Percentiles rank a stretch among this genome's conserved stretches.
Evolutionary conservation across 2,329 filamentous ascomycete genomes (phyloP).

Genomic region (Fusarium sacchari): DNA sequence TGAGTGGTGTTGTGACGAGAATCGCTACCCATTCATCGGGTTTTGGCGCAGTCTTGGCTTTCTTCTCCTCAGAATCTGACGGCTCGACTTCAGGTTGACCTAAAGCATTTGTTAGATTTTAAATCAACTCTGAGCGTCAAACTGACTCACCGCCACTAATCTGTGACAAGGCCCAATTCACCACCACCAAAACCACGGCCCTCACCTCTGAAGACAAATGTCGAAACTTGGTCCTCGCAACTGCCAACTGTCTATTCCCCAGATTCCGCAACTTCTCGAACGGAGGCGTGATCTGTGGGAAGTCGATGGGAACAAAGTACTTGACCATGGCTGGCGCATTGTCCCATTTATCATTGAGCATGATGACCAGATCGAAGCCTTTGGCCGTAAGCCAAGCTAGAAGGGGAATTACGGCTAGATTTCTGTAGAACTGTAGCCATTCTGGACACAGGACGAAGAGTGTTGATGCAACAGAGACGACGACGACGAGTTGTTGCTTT

Average conservation of each 20-base stretch:
- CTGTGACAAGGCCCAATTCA: conserved; percentile 1
- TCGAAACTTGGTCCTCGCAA: neutral
- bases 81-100: neutral
- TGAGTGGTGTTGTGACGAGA: neutral
- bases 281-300: neutral
- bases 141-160: neutral
- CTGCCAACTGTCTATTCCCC: neutral
- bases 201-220: neutral
- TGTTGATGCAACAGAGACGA: conserved; percentile 6
- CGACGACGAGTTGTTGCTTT: conserved; percentile 17
- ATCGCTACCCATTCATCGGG: conserved; percentile 5
- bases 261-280: conserved; percentile 8
- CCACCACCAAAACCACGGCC: neutral
- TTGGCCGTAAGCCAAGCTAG: conserved; percentile 13
- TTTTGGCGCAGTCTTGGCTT: neutral
- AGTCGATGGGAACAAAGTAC: conserved; percentile 17
- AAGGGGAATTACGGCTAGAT: conserved; percentile 11
- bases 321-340: conserved; percentile 13
- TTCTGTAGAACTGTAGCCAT: conserved; percentile 18
- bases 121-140: fast-evolving
- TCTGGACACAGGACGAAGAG: conserved; percentile 16
- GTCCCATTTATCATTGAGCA: conserved; percentile 17
- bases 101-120: fast-evolving
- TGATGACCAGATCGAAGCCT: conserved; percentile 7
- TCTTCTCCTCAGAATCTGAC: neutral